phyloP scores from a whole-genome alignment of 257 asterid species.

The Primulina huaijiensis region DNA sequence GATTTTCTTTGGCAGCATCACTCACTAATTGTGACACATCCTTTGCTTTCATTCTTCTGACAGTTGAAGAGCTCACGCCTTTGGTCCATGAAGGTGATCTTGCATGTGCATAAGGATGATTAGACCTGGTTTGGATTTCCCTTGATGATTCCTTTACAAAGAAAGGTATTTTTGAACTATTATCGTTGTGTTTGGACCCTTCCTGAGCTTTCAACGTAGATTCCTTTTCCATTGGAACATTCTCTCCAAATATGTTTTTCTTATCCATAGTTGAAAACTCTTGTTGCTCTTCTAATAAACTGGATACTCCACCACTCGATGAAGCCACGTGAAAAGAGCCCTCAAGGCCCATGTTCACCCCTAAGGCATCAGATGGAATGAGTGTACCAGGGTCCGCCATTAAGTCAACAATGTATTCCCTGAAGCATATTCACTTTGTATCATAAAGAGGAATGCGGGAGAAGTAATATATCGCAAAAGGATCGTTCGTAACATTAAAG shows the following conservation, averaged over 20 bases:
- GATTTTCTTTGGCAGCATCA: conserved; percentile 94
- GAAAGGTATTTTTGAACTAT: conserved; percentile 32
- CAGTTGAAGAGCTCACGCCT: conserved; percentile 93
- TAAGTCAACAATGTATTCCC: conserved; percentile 95
- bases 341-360: conserved; percentile 37
- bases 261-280: conserved; percentile 30
- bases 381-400: conserved; percentile 98
- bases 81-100: conserved; percentile 99
- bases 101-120: conserved; percentile 59
- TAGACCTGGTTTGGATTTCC: conserved; percentile 46
- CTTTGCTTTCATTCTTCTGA: conserved; percentile 74
- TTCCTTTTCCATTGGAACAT: conserved; percentile 32
- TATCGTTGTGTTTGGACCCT: conserved; percentile 28
- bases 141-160: conserved; percentile 36
- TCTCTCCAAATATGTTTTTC: conserved; percentile 36
- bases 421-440: conserved; percentile 39
- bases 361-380: conserved; percentile 84
- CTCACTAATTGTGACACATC: conserved; percentile 94
- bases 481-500: conserved; percentile 9
- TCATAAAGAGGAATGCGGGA: conserved; percentile 15
- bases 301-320: conserved; percentile 38
- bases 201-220: conserved; percentile 30
- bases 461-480: conserved; percentile 16
- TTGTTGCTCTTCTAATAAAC: conserved; percentile 35
- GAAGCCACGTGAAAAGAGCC: conserved; percentile 44